Base-by-base conservation (phyloP, 1,284 basidiomycete genomes). In the Ceratobasidium sp. region DNA sequence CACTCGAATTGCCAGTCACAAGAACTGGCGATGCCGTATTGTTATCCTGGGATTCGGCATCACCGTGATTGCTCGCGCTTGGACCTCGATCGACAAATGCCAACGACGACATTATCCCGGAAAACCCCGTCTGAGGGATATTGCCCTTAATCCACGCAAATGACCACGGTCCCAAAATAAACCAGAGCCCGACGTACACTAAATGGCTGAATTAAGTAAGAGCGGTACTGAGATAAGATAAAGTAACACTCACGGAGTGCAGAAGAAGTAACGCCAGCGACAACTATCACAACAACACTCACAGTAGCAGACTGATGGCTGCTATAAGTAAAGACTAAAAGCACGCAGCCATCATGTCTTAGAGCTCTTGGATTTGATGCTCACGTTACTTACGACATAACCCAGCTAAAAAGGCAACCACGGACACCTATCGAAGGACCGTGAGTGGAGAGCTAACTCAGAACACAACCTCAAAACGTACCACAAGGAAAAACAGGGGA, bases 401-500 rank as follows among this genome's bases (percentile, higher is more conserved):
- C 24, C 77, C 77, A 7, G 74, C 72, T 22, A 71, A 77, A 59
- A 75, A 78, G 0, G 77, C 77, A 36, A 77, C 74, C 17, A 77
- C 77, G 47, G 76, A 75, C 0, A 56, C 73, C 71, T 73, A 44
- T 53, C 29, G 5, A 15, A 22, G 11, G 2, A 50, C 22, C 36
- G 29, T 65, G 54, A 74, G n/a, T 11, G 47, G 3, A 24, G 9
- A 45, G 6, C 4, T 1, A 11, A 54, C 14, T 14, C 22, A 44
- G 19, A 51, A 22, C 15, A 50, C 1, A 4, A 41, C 4, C 36
- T 11, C 36, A 41, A 5, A 41, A 57, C 64, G 1, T 59, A 66
- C 62, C 47, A 74, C 64, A 17, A 74, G 63, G 45, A 65, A 73
- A 64, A 75, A 59, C 22, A 78, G 50, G 15, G 77, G 77, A 7